A percentile compares a stretch with the other conserved stretches of the same genome.
Evolutionary conservation across 148 eudicot genomes (phyloP).

Genomic region (Vaccinium vitisidaea): DNA sequence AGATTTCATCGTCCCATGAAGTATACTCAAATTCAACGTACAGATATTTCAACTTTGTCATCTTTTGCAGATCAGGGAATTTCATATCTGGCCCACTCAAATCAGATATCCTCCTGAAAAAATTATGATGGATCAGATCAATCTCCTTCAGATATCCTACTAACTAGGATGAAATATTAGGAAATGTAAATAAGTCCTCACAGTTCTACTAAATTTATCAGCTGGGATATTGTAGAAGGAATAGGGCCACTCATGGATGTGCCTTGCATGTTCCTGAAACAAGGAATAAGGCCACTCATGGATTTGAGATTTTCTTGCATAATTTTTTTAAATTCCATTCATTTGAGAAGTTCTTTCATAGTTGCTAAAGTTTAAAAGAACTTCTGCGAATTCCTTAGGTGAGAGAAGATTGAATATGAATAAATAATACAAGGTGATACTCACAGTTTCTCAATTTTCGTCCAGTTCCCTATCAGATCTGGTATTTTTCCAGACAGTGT

Average conservation of each 20-base stretch:
- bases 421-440: conserved; percentile 20
- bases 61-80: conserved; percentile 51
- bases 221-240: conserved; percentile 49
- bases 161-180: not conserved
- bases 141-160: not conserved
- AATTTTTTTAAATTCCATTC: conserved; percentile 4
- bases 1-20: not conserved
- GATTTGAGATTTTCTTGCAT: not conserved
- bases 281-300: conserved; percentile 43
- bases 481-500: conserved; percentile 70
- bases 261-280: conserved; percentile 73
- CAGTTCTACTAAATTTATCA: conserved; percentile 55
- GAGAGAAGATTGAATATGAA: not conserved
- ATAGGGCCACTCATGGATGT: conserved; percentile 80
- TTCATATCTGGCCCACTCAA: conserved; percentile 33
- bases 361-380: not conserved
- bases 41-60: conserved; percentile 39
- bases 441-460: conserved; percentile 49
- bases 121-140: conserved; percentile 22
- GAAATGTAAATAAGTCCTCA: conserved; percentile 36
- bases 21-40: conserved; percentile 34
- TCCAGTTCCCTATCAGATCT: conserved; percentile 71
- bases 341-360: not conserved
- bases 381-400: not conserved
- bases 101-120: conserved; percentile 77